These are phyloP conservation scores for Pleurotus tuber-regium DNA, from an alignment of 768 basidiomycete genomes.

Conservation along the genomic window DNA sequence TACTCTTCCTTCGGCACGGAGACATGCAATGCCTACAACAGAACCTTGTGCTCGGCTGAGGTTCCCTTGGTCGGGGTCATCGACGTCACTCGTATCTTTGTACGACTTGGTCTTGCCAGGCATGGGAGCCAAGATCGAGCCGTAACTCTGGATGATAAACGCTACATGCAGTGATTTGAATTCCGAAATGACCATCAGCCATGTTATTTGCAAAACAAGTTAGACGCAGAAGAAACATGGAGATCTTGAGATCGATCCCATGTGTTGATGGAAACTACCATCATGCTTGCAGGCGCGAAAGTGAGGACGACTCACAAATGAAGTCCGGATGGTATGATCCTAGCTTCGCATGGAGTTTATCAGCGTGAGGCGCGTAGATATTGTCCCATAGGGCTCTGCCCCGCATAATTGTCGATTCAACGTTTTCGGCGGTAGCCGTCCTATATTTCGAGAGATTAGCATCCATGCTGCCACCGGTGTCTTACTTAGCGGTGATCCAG, in stretches of 20 bases:
- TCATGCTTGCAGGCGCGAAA: background rate
- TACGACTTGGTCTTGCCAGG: constrained; percentile 51
- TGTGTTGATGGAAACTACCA: background rate
- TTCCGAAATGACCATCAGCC: constrained; percentile 11
- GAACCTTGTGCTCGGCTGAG: constrained; percentile 83
- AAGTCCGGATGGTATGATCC: constrained; percentile 91
- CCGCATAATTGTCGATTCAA: constrained; percentile 65
- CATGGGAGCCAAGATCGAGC: constrained; percentile 72
- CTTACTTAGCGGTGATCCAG: too few relatives aligned
- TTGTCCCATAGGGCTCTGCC: constrained; percentile 78
- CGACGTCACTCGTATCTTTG: constrained; percentile 34
- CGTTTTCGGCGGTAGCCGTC: constrained; percentile 56
- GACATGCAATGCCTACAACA: constrained; percentile 79
- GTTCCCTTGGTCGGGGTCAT: constrained; percentile 71
- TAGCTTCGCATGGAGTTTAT: constrained; percentile 86
- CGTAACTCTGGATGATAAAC: constrained; percentile 87
- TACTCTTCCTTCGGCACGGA: constrained; percentile 82
- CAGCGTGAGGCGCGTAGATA: constrained; percentile 87
- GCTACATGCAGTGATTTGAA: constrained; percentile 44
- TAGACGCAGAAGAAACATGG: background rate
- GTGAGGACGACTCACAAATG: constrained; percentile 57
- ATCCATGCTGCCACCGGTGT: too few relatives aligned
- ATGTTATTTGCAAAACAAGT: constrained; percentile 9
- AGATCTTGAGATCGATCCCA: constrained; percentile 5
- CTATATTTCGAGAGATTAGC: constrained; percentile 32